Percentiles rank a stretch among this genome's conserved stretches.
These are phyloP conservation scores for Termitomyces sp. DNA, from an alignment of 768 basidiomycete species.

Conservation along the genomic window DNA sequence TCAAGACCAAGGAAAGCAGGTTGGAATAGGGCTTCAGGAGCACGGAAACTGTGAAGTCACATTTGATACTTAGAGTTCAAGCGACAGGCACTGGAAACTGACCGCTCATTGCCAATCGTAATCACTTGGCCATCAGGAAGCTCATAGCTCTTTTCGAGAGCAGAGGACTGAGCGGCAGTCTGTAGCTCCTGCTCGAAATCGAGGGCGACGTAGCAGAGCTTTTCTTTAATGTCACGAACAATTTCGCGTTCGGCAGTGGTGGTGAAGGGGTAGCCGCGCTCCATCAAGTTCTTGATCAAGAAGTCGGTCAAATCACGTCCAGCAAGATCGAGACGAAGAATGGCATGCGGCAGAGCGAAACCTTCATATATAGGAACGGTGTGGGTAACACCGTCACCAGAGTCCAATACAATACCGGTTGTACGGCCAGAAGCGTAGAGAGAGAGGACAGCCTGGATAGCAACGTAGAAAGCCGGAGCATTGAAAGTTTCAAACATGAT, in stretches of 20 bases:
- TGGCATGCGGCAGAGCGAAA: constrained; percentile 90
- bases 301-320: constrained; percentile 88
- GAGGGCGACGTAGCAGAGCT: constrained; percentile 91
- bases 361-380: constrained; percentile 96
- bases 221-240: constrained; percentile 96
- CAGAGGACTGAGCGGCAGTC: constrained; percentile 84
- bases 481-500: constrained; percentile 98
- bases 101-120: constrained; percentile 91
- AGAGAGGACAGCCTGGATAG: constrained; percentile 87
- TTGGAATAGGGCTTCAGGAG: constrained; percentile 93
- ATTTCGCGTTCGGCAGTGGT: constrained; percentile 93
- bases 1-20: constrained; percentile 88
- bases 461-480: constrained; percentile 87
- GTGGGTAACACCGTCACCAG: constrained; percentile 95
- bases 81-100: constrained; percentile 53
- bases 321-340: constrained; percentile 86
- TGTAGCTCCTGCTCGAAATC: constrained; percentile 94
- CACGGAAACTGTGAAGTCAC: constrained; percentile 68
- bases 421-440: constrained; percentile 94
- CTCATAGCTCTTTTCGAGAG: constrained; percentile 91
- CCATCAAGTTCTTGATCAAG: constrained; percentile 79
- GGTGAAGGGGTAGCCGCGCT: constrained; percentile 92
- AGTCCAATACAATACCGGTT: constrained; percentile 92
- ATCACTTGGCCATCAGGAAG: constrained; percentile 92
- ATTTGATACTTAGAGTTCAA: constrained; percentile 42